These are phyloP conservation scores for Camelina sativa DNA, from an alignment of 345 rosid genomes.

Conservation along the genomic window DNA sequence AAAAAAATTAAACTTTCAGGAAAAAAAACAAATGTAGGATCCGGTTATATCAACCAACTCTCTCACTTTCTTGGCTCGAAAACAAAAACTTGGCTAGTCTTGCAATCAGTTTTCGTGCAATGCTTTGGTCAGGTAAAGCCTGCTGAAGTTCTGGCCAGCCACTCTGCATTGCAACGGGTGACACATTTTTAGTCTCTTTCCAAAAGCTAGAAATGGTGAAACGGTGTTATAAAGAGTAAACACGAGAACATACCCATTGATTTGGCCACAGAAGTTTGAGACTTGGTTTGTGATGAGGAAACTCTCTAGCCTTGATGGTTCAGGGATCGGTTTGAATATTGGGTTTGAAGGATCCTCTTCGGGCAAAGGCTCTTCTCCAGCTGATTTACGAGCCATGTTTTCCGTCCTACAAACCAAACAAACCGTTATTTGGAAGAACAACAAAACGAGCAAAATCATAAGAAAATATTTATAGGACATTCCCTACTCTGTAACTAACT, in stretches of 20 bases:
- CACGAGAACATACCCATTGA: conserved; percentile 72
- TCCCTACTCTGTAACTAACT: conserved; percentile 13
- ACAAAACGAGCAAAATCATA: conserved; percentile 1
- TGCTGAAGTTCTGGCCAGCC: conserved; percentile 92
- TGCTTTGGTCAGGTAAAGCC: conserved; percentile 80
- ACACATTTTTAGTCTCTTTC: not conserved
- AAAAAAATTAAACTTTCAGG: not conserved
- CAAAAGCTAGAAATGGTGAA: not conserved
- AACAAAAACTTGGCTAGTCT: conserved; percentile 21
- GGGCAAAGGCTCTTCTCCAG: conserved; percentile 93
- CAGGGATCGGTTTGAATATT: conserved; percentile 84
- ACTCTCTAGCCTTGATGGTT: conserved; percentile 94
- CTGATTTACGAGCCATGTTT: conserved; percentile 81
- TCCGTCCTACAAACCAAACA: conserved; percentile 65
- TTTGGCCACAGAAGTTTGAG: conserved; percentile 93
- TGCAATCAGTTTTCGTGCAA: conserved; percentile 69
- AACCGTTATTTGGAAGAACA: conserved; percentile 21
- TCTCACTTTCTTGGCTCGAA: conserved; percentile 8
- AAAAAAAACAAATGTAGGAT: conserved; percentile 16
- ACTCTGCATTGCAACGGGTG: conserved; percentile 61
- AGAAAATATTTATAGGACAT: not conserved
- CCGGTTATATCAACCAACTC: conserved; percentile 25
- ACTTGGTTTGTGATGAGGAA: conserved; percentile 93
- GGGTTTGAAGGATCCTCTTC: conserved; percentile 99
- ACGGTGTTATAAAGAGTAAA: not conserved